Evolutionary conservation across 179 eudicot species (phyloP).

Genomic region (Spergularia azorica): DNA sequence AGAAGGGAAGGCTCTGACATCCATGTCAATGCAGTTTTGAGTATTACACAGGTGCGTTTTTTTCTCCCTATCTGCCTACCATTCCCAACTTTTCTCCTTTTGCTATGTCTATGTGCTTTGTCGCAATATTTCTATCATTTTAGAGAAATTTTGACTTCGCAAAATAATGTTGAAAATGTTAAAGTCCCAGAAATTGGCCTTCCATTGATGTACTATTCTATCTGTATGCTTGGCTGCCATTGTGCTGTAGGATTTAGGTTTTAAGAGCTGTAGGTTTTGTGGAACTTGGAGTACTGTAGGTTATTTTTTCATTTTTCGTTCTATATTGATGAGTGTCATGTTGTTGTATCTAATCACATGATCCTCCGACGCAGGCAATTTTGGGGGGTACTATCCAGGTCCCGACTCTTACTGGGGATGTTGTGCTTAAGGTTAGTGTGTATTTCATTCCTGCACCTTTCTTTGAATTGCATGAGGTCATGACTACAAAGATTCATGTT

Average conservation of each 20-base stretch:
- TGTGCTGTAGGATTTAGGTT: too few relatives aligned
- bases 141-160: neutral
- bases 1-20: constrained; percentile 89
- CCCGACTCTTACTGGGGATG: constrained; percentile 90
- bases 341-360: constrained; percentile 10
- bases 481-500: neutral
- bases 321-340: neutral
- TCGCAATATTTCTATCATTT: neutral
- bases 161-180: neutral
- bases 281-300: too few relatives aligned
- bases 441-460: neutral
- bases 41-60: constrained; percentile 68
- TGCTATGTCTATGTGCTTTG: neutral
- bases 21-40: constrained; percentile 82
- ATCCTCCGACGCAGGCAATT: constrained; percentile 65
- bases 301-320: neutral
- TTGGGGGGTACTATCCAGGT: constrained; percentile 95
- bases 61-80: neutral
- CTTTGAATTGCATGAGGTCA: neutral
- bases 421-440: constrained; percentile 76
- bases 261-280: too few relatives aligned
- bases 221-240: too few relatives aligned
- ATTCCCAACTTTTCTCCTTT: neutral
- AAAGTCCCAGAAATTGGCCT: too few relatives aligned
- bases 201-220: too few relatives aligned